Evolutionary conservation across 768 basidiomycete species (phyloP), one percentile per base, ranked within the genome.

Genomic region (Suillus alpinus): DNA sequence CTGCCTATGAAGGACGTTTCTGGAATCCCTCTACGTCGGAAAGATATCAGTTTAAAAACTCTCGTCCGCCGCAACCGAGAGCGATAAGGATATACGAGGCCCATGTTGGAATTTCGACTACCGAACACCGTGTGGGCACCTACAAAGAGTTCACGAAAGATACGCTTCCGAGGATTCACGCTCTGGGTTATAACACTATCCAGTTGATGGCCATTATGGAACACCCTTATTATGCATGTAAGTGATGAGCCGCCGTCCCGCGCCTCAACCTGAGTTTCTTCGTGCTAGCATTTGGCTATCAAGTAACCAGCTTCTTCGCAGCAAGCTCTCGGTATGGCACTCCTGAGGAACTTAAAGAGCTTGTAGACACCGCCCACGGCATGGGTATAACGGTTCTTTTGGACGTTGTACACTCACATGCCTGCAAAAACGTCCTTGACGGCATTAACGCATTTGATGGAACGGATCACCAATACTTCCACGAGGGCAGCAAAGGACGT

Each of bases 151-250:
- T 99, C 68, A 95, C 94, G 31, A 75, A 77, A 58, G 83, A 96
- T 69, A 76, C 91, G 50, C 81, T 99, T 20, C 92, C 91, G 49
- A 82, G 95, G 63, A 98, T 99, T 73, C 87, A 88, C 73, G 86
- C 86, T 60, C 81, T 98, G 29, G 97, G 95, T 9, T 99, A 99
- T 77, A 99, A 98, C 71, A 86, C 88, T 58, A 98, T 99, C 64
- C 97, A 99, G 76, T 82, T 98, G 67, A 99, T 99, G 97, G 97
- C 94, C 16, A 81, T 97, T 62, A 95, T 97, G 94, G 95, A 97
- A 72, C 95, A 98, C 71, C 92, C 95, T 2, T 98, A 98, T 73
- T 98, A 98, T 75, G 95, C 95, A 63, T 98, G 94, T 95, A 66
- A 68, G 91, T 76, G 41, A 36, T 29, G 18, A 29, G 23, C 23